A percentile compares a stretch with the other conserved stretches of the same genome.
Evolutionary conservation across 768 basidiomycete genomes (phyloP).

Genomic region (Hygrophoropsis aurantiaca): DNA sequence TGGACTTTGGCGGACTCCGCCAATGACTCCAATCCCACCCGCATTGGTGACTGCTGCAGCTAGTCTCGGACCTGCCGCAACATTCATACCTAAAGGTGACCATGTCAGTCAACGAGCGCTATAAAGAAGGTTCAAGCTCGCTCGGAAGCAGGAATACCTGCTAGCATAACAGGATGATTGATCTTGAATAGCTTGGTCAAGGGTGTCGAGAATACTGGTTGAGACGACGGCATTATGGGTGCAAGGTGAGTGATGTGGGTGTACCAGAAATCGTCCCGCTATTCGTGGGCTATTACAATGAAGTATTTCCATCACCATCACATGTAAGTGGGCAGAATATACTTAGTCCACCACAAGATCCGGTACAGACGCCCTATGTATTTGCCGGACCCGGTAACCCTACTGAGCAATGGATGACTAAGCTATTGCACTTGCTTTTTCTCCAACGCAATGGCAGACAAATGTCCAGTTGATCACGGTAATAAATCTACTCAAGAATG

Average conservation of each 20-base stretch:
- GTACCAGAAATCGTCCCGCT: too few species aligned
- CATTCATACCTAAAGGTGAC: conserved; percentile 58
- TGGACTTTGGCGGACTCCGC: conserved; percentile 74
- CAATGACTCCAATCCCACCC: conserved; percentile 87
- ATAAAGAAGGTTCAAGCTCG: not conserved
- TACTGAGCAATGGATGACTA: too few species aligned
- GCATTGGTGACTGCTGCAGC: conserved; percentile 93
- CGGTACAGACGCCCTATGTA: too few species aligned
- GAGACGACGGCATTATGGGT: conserved; percentile 62
- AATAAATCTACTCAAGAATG: conserved; percentile 39
- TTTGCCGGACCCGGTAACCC: too few species aligned
- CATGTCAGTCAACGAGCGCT: not conserved
- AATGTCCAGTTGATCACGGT: conserved; percentile 52
- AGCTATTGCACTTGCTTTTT: too few species aligned
- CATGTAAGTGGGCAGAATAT: too few species aligned
- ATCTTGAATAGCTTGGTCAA: conserved; percentile 76
- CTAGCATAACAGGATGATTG: conserved; percentile 83
- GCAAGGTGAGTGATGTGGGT: too few species aligned
- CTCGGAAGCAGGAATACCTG: conserved; percentile 39
- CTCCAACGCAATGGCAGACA: conserved; percentile 23
- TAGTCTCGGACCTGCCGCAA: conserved; percentile 80
- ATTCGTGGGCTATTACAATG: too few species aligned
- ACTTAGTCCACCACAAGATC: too few species aligned
- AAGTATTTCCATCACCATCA: too few species aligned
- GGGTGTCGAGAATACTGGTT: conserved; percentile 66